These are phyloP conservation scores for Lyophyllum semitale DNA, from an alignment of 768 basidiomycete genomes.

Conservation along the genomic window DNA sequence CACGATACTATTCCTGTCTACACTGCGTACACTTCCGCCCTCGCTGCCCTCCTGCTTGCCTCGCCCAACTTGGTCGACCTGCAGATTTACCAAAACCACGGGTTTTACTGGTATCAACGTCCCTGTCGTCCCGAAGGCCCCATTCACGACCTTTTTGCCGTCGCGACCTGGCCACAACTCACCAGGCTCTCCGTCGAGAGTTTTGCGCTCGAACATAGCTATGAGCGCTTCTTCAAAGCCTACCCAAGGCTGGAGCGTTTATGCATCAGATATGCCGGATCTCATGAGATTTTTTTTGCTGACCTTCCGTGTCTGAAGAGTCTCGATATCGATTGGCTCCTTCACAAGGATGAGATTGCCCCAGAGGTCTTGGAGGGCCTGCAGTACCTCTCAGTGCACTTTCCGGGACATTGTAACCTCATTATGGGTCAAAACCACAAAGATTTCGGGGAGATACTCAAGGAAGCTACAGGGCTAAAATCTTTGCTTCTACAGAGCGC, in stretches of 20 bases:
- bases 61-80: neutral
- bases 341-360: neutral
- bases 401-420: no score
- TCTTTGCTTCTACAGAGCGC: neutral
- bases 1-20: neutral
- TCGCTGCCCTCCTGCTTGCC: neutral
- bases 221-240: neutral
- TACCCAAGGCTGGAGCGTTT: neutral
- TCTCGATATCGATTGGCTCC: neutral
- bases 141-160: neutral
- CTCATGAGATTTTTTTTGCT: neutral
- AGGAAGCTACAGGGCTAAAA: neutral
- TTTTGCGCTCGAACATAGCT: neutral
- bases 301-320: neutral
- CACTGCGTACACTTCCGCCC: neutral
- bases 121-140: neutral
- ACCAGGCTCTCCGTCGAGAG: neutral
- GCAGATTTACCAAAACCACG: neutral
- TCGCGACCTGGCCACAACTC: neutral
- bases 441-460: neutral
- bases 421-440: neutral
- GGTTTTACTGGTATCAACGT: no score
- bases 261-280: slow-evolving; percentile 2
- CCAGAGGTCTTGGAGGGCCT: neutral
- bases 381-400: neutral